phyloP scores from a whole-genome alignment of 2,329 filamentous ascomycete genomes.

The Aspergillus ruber region DNA sequence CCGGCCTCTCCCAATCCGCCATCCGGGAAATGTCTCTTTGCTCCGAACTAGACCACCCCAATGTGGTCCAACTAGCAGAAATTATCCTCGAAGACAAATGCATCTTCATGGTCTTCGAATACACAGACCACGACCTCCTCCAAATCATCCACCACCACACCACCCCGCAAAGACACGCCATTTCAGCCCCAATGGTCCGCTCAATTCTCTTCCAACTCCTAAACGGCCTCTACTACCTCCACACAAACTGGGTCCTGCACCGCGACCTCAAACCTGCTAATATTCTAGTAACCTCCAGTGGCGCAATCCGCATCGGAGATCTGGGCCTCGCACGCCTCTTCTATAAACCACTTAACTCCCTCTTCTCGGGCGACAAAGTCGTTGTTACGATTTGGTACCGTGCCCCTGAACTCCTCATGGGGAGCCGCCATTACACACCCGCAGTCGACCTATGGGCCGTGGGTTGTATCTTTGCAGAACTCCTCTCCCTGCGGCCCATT shows the following conservation, averaged over 20 bases:
- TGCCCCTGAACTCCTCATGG: slow-evolving; percentile 85
- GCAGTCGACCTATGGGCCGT: slow-evolving; percentile 97
- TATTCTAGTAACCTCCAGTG: slow-evolving; percentile 90
- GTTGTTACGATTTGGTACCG: slow-evolving; percentile 99
- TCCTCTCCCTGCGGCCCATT: slow-evolving; percentile 82
- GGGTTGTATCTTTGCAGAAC: slow-evolving; percentile 94
- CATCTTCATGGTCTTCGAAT: slow-evolving; percentile 99
- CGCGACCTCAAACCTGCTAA: slow-evolving; percentile 96
- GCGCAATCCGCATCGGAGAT: slow-evolving; percentile 92
- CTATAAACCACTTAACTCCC: slow-evolving; percentile 83
- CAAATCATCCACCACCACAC: slow-evolving; percentile 99
- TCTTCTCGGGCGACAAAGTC: slow-evolving; percentile 94
- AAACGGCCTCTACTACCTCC: slow-evolving; percentile 89
- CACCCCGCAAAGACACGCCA: slow-evolving; percentile 77
- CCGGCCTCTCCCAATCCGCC: slow-evolving; percentile 93
- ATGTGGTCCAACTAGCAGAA: slow-evolving; percentile 85
- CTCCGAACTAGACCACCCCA: slow-evolving; percentile 80
- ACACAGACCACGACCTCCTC: slow-evolving; percentile 91
- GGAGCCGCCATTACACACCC: slow-evolving; percentile 91
- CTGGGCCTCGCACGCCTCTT: slow-evolving; percentile 87
- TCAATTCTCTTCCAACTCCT: slow-evolving; percentile 94
- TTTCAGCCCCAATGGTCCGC: slow-evolving; percentile 81
- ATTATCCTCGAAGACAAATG: slow-evolving; percentile 98
- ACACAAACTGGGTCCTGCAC: slow-evolving; percentile 95
- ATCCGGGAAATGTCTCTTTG: slow-evolving; percentile 97